Percentiles rank a stretch among this genome's conserved stretches.
Evolutionary conservation across 192 early-diverging fungal species (phyloP).

Genomic region (Neocallimastix lanati): DNA sequence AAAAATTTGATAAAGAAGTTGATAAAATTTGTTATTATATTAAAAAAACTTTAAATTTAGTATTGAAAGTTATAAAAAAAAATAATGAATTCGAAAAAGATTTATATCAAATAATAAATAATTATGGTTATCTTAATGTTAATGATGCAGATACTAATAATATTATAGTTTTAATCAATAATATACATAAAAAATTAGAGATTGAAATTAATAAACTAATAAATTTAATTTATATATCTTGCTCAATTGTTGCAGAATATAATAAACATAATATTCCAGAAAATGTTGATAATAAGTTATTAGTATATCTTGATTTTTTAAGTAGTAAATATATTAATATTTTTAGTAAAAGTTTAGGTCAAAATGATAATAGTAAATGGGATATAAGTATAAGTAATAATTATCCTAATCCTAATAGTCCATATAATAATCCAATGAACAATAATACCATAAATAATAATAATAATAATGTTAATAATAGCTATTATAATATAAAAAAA

Average conservation of each 20-base stretch:
- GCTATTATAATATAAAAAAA: not conserved
- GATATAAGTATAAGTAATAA: not conserved
- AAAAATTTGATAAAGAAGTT: not conserved
- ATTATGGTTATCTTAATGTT: not conserved
- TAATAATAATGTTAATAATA: not conserved
- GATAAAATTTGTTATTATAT: not conserved
- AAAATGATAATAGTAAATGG: not conserved
- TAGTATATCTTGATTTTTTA: not conserved
- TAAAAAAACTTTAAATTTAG: not conserved
- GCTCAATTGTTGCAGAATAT: not conserved
- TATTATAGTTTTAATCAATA: not conserved
- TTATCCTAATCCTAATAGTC: not conserved
- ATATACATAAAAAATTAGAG: not conserved
- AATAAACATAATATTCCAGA: not conserved
- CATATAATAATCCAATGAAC: not conserved
- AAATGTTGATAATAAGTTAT: not conserved
- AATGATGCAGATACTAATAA: not conserved
- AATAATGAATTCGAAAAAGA: not conserved
- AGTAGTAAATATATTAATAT: not conserved
- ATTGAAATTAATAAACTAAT: not conserved
- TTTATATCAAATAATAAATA: not conserved
- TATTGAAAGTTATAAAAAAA: not conserved
- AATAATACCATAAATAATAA: not conserved
- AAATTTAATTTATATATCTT: not conserved
- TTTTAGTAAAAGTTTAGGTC: not conserved